Percentiles rank a stretch among this genome's conserved stretches.
These are phyloP conservation scores for Monosporascus sp. DNA, from an alignment of 2,329 filamentous ascomycete genomes.

Conservation along the genomic window DNA sequence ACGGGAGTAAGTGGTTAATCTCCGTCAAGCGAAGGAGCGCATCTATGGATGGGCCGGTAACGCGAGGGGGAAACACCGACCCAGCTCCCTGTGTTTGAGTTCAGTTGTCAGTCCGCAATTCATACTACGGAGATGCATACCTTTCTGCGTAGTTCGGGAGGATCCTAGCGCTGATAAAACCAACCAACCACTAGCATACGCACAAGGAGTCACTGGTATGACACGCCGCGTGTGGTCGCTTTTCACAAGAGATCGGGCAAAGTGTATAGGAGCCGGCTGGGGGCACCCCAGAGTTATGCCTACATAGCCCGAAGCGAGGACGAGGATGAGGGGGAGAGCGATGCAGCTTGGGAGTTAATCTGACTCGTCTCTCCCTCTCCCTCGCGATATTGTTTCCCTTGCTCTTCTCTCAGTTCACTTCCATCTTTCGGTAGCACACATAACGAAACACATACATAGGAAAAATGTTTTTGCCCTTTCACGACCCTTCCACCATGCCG, in stretches of 20 bases:
- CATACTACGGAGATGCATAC: no score
- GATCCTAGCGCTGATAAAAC: background rate
- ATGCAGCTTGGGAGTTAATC: background rate
- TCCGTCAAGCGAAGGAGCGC: no score
- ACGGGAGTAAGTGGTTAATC: slow-evolving; percentile 34
- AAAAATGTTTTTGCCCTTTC: no score
- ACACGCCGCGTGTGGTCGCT: slow-evolving; percentile 19
- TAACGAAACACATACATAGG: no score
- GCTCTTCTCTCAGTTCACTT: no score
- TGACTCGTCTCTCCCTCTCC: background rate
- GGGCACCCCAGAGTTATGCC: slow-evolving; percentile 11
- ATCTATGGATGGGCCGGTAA: no score
- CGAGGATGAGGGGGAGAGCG: background rate
- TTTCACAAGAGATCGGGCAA: slow-evolving; percentile 20
- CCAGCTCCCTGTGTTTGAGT: no score
- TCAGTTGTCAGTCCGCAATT: no score
- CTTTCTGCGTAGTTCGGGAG: no score
- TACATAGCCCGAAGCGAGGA: background rate
- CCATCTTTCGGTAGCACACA: no score
- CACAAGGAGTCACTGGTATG: slow-evolving; percentile 23
- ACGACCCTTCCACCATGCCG: slow-evolving; percentile 16
- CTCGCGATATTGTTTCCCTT: background rate
- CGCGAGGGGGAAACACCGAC: no score
- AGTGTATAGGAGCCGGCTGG: slow-evolving; percentile 19
- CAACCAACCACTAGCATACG: slow-evolving; percentile 15